Conservation (phyloP, 78 protist species). For the Dictyostelium brefeldianum region DNA sequence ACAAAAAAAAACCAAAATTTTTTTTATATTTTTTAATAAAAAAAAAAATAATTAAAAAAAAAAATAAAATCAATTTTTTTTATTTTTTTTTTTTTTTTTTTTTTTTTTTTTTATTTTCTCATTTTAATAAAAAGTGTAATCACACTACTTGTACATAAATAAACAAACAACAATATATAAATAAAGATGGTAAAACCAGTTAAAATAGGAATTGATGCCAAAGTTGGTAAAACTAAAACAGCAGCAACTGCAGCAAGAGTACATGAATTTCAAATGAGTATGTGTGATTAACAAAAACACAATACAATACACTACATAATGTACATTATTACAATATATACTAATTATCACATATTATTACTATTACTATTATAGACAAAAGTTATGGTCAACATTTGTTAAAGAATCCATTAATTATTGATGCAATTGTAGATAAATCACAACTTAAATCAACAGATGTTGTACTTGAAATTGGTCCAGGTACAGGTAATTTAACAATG, state of each 20-base stretch:
- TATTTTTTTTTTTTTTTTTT: too few relatives aligned
- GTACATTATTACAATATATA: neutral
- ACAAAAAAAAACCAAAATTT: too few relatives aligned
- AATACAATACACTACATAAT: too few relatives aligned
- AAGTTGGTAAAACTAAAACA: conserved; percentile 5
- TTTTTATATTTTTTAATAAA: too few relatives aligned
- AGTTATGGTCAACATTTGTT: conserved; percentile 98
- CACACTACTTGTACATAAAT: too few relatives aligned
- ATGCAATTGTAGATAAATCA: conserved; percentile 96
- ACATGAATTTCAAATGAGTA: conserved; percentile 83
- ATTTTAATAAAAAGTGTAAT: too few relatives aligned
- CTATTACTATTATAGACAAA: conserved; percentile 77
- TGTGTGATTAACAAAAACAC: neutral
- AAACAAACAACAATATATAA: too few relatives aligned
- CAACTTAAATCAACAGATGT: conserved; percentile 94
- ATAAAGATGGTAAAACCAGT: conserved; percentile 66
- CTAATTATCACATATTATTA: neutral
- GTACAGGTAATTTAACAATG: conserved; percentile 99
- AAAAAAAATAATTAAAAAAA: too few relatives aligned
- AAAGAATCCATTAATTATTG: conserved; percentile 96
- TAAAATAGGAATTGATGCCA: conserved; percentile 32
- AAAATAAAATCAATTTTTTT: too few relatives aligned
- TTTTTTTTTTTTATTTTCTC: too few relatives aligned
- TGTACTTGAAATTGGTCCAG: conserved; percentile 99
- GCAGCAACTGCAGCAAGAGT: conserved; percentile 47